These are phyloP conservation scores for Entoloma clypeatum DNA, from an alignment of 1,284 basidiomycete species.

Conservation along the genomic window DNA sequence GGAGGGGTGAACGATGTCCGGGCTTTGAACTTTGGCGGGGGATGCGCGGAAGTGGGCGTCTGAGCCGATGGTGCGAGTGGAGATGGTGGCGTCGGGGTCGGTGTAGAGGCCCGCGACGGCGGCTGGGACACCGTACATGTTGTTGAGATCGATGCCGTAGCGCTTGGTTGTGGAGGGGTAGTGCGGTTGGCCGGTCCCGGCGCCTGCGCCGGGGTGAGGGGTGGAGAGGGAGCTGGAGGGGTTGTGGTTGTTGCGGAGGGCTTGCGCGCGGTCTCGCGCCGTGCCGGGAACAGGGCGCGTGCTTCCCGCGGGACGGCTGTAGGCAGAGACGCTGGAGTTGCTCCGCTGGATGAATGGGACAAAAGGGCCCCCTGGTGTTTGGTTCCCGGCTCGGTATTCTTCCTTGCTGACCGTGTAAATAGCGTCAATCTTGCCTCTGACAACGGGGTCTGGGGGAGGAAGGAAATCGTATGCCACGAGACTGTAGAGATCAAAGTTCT, in stretches of 20 bases:
- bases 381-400: slow-evolving; percentile 1
- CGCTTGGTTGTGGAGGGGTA: too few relatives aligned
- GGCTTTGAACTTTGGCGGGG: slow-evolving; percentile 7
- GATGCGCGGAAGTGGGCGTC: slow-evolving; percentile 9
- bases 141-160: too few relatives aligned
- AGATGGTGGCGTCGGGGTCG: slow-evolving; percentile 15
- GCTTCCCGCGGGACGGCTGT: slow-evolving; percentile 1
- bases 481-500: slow-evolving; percentile 5
- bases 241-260: neutral
- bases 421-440: slow-evolving; percentile 11
- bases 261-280: neutral
- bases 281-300: neutral
- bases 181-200: too few relatives aligned
- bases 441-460: slow-evolving; percentile 6
- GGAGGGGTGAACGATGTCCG: neutral
- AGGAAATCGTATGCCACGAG: slow-evolving; percentile 6
- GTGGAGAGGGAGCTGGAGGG: slow-evolving; percentile 1
- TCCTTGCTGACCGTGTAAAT: slow-evolving; percentile 2
- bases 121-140: slow-evolving; percentile 4
- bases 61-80: slow-evolving; percentile 13
- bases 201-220: neutral
- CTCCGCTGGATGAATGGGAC: slow-evolving; percentile 1
- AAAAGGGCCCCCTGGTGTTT: neutral
- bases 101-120: slow-evolving; percentile 12
- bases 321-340: slow-evolving; percentile 2